Evolutionary conservation across 176 grass and related monocot genomes (phyloP), one percentile per base, ranked within the genome.

Genomic region (Avena sativa): DNA sequence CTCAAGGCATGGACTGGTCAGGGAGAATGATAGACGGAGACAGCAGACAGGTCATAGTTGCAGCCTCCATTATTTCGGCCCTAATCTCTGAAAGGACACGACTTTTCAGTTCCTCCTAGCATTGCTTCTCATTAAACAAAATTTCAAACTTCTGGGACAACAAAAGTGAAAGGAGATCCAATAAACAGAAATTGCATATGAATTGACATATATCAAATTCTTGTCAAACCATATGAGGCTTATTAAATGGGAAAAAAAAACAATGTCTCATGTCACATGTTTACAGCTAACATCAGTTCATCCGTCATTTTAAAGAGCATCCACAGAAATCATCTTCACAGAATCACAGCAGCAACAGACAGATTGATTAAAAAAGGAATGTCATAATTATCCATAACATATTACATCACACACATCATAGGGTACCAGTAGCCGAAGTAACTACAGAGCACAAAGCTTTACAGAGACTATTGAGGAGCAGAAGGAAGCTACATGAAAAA

Each of bases 381-480:
- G 53, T 7, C 48, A 55, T 21, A 23, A 62, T 51, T 62, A 28
- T 82, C 48, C 83, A 82, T 55, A 64, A 10, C 55, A 78, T 23
- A 63, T 79, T 56, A 83, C 73, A 90, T 25, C 59, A 81, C 83
- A 90, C 71, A 46, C 28, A 71, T 10, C n/a, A 86, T 38, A 78
- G 6, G 43, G 26, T 85, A 86, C 25, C 38, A 16, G 46, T 20
- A 71, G 28, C 53, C 40, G 71, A 82, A 71, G 3, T 6, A 77
- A 40, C 57, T 67, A 17, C 15, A 56, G 10, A 89, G 36, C 69
- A 62, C 79, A 70, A 76, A 63, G 49, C 68, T 83, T 9, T 20
- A 57, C 70, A 55, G 17, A 79, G 60, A 74, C 19, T 21, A 66
- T 62, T 47, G 64, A 36, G 26, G 62, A 52, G 68, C 1, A 84